Conservation (phyloP, 75 land plant genomes). For the Cupressus sempervirens region DNA sequence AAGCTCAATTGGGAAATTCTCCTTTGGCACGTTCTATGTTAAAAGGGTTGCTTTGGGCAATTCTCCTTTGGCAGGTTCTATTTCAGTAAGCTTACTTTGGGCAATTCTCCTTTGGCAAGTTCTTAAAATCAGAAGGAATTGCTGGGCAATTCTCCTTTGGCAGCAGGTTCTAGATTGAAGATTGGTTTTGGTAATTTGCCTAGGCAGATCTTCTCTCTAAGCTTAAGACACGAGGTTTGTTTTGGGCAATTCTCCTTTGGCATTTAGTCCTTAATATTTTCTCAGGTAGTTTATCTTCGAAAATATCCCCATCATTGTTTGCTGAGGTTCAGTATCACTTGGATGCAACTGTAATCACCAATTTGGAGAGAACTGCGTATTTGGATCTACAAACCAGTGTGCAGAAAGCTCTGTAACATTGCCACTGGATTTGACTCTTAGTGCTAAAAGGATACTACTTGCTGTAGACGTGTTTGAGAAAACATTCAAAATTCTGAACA, state of each 20-base stretch:
- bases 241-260: conserved; percentile 55
- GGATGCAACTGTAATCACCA: background rate
- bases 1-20: conserved; percentile 12
- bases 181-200: background rate
- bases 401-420: background rate
- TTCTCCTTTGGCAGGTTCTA: conserved; percentile 21
- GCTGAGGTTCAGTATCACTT: background rate
- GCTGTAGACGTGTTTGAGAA: conserved; percentile 14
- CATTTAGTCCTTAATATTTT: conserved; percentile 10
- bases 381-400: background rate
- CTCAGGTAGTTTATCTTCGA: background rate
- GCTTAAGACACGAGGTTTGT: background rate
- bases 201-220: conserved; percentile 12
- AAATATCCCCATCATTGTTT: background rate
- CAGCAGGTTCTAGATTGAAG: conserved; percentile 7
- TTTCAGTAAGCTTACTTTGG: conserved; percentile 20
- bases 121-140: conserved; percentile 19
- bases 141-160: conserved; percentile 11
- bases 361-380: background rate
- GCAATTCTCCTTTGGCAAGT: conserved; percentile 11
- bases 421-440: background rate
- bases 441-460: background rate
- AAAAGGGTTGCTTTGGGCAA: conserved; percentile 28
- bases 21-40: conserved; percentile 12
- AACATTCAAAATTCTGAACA: conserved; percentile 19